phyloP scores from a whole-genome alignment of 169 alveolate species.

The Cryptosporidium baileyi region DNA sequence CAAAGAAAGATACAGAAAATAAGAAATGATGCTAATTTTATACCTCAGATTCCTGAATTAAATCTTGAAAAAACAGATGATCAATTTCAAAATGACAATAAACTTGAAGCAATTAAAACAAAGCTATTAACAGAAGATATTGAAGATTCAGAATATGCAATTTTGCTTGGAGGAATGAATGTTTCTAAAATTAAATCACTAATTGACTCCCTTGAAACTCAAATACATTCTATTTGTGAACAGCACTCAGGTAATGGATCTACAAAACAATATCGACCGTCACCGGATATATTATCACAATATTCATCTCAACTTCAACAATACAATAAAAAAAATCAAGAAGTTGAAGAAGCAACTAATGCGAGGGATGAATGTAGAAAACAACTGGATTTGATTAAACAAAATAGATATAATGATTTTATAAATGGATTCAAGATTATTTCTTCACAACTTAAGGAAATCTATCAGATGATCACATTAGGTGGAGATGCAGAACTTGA shows the following conservation, averaged over 20 bases:
- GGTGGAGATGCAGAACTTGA: constrained; percentile 99
- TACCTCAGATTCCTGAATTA: constrained; percentile 19
- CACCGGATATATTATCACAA: constrained; percentile 45
- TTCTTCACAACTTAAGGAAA: constrained; percentile 86
- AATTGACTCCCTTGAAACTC: constrained; percentile 19
- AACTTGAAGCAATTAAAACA: not conserved
- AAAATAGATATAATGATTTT: constrained; percentile 74
- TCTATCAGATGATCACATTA: constrained; percentile 88
- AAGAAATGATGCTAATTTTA: constrained; percentile 16
- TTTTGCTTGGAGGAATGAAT: not conserved
- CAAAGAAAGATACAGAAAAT: constrained; percentile 63
- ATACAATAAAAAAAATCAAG: constrained; percentile 3
- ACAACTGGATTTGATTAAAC: constrained; percentile 6
- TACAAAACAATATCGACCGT: constrained; percentile 16
- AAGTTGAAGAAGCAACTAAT: constrained; percentile 58
- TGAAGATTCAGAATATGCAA: not conserved
- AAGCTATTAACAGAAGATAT: constrained; percentile 6
- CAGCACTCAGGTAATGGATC: not conserved
- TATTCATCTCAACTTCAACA: constrained; percentile 50
- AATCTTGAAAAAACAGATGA: not conserved
- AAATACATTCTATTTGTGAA: constrained; percentile 35
- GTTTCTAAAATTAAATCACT: constrained; percentile 10
- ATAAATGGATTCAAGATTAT: constrained; percentile 82
- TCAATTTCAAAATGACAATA: not conserved
- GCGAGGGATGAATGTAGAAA: constrained; percentile 63